Percentiles rank a stretch among this genome's conserved stretches.
Evolutionary conservation across 108 stramenopile genomes (phyloP).

Genomic region (Skeletonema tropicum): DNA sequence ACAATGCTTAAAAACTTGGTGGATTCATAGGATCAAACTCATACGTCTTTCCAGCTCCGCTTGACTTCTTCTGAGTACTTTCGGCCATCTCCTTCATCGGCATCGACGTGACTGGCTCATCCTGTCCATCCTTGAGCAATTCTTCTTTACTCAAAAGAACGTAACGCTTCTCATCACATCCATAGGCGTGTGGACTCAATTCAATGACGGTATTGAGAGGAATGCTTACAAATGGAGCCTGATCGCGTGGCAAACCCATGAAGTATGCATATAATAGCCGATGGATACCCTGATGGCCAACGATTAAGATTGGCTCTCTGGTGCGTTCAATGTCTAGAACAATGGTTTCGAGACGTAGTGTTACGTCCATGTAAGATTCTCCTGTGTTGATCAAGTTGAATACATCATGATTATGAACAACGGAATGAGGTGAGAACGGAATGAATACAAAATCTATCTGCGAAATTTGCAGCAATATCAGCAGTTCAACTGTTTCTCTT

Average conservation of each 20-base stretch:
- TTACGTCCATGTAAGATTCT: slow-evolving; percentile 99
- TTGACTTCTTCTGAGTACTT: not conserved
- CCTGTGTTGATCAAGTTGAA: slow-evolving; percentile 51
- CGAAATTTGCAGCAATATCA: not conserved
- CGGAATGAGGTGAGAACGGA: not conserved
- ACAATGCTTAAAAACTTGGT: slow-evolving; percentile 37
- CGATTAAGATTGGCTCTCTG: slow-evolving; percentile 94
- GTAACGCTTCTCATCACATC: slow-evolving; percentile 92
- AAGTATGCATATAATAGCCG: slow-evolving; percentile 98
- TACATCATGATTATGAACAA: no score
- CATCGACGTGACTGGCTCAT: slow-evolving; percentile 89
- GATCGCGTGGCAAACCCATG: slow-evolving; percentile 93
- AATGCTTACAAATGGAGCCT: slow-evolving; percentile 96
- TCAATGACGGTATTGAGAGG: slow-evolving; percentile 98
- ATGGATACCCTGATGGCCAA: slow-evolving; percentile 96
- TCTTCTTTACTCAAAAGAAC: slow-evolving; percentile 89
- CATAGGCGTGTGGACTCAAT: slow-evolving; percentile 95
- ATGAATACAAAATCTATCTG: not conserved
- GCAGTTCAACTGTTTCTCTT: slow-evolving; percentile 23
- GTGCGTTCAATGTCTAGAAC: slow-evolving; percentile 98
- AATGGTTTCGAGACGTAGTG: slow-evolving; percentile 94
- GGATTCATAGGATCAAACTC: slow-evolving; percentile 47
- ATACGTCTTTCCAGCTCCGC: not conserved
- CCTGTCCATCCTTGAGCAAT: slow-evolving; percentile 90
- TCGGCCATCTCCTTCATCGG: slow-evolving; percentile 52